Evolutionary conservation across 352 stramenopile genomes (phyloP), one percentile per base, ranked within the genome.

Genomic region (Pythium monospermum): DNA sequence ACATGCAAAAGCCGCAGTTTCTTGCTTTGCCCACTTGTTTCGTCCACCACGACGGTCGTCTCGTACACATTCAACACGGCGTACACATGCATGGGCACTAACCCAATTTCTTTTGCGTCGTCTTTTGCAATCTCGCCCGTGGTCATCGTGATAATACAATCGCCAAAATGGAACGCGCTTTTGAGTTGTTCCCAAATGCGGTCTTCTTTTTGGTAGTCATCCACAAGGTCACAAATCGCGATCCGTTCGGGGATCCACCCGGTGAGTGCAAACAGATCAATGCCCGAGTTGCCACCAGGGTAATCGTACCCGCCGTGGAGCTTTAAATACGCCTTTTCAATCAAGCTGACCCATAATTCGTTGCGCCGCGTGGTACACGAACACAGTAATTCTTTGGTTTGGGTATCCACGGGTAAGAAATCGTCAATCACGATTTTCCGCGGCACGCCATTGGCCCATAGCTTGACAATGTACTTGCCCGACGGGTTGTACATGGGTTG

Each of bases 261-360:
- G 0, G 96, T 99, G 15, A 99, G 75, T n/a, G 91, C 93, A 73
- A 98, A 98, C 19, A 99, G 68, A 72, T 99, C 96, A 38, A 99
- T 97, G 18, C 94, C 93, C 47, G 83, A 97, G 68, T 99, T 99
- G 23, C 88, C 96, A 16, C 96, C 96, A 28, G 95, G 92, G 72
- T 98, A 99, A 59, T 98, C 83, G 59, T 99, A 99, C 1, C 95
- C 95, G 31, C 96, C 96, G 49, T 94, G 96, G 6, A 99, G 74
- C 66, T 99, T 99, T 58, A 99, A 75, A 56, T 98, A 99, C 3
- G 96, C 96, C 59, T 99, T 99, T 77, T 99, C 96, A 27, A 99
- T 96, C 13, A 99, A 80, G 54, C 82, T 92, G n/a, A 99, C 96
- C 80, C 80, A 94, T 10, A 94, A 64, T 35, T 94, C 84, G 56